Base-by-base conservation (phyloP, 164 flowering plant genomes). In the Dillenia turbinata region DNA sequence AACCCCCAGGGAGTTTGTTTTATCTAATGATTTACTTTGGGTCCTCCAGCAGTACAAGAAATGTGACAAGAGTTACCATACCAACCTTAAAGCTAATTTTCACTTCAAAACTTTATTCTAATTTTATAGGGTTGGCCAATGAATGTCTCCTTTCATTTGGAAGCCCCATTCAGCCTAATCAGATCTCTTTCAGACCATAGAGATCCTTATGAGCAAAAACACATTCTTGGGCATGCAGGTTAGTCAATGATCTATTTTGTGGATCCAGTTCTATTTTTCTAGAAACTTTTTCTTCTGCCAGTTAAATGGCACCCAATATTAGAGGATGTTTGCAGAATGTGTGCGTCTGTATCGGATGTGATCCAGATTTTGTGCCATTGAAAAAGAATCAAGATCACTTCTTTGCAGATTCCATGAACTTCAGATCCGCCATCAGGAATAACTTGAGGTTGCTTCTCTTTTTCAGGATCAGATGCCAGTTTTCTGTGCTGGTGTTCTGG, bases 141-240 rank as follows among this genome's bases (percentile, higher is more conserved):
- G 17, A 48, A 47, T 40, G 26, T 45, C 45, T 49, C 33, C 44
- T 49, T 33, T 33, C 40, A 5, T 57, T 43, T 52, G 57, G 54
- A 52, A 44, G 10, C 22, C 45, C 60, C 44, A 49, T 12, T 33
- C 6, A 33, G 47, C 16, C 62, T 17, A 53, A 47, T 49, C 47
- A 60, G 44, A 11, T 56, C n/a, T 46, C 44, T 61, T 83, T 52
- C 96, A 94, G 99, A 88, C 93, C 16, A 83, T 94, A 9, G 99
- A 94, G 83, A 81, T 83, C 62, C 97, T 94, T 57, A 79, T 89
- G 81, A 84, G 92, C 90, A 86, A 81, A 66, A 76, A 64, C 77
- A 60, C 84, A 40, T 79, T 90, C 67, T 64, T 89, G 70, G 66
- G 74, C 64, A 75, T 84, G 83, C 92, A 91, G 96, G 99, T 94